These are phyloP conservation scores for Daedaleopsis nitida DNA, from an alignment of 768 basidiomycete species.

Conservation along the genomic window DNA sequence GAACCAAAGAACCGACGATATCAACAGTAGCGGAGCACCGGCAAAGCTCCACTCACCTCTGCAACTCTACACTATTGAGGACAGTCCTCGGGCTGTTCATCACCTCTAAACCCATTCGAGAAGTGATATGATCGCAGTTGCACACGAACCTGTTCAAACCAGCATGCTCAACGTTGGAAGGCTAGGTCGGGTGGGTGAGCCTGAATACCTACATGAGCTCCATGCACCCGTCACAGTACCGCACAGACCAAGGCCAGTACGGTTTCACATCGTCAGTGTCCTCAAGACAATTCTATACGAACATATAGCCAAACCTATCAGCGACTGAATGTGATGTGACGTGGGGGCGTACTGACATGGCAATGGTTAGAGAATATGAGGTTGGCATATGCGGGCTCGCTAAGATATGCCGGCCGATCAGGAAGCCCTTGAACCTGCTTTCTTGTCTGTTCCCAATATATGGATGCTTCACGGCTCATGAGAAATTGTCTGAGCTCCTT, in stretches of 20 bases:
- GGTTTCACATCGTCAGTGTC: not conserved
- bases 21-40: not conserved
- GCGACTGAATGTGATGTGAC: not conserved
- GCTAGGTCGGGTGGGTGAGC: not conserved
- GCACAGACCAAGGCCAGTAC: conserved; percentile 1
- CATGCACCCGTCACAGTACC: conserved; percentile 3
- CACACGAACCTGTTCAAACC: not conserved
- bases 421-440: conserved; percentile 6
- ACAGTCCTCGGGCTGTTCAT: no score
- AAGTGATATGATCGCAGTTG: no score
- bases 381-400: conserved; percentile 20
- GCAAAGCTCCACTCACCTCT: not conserved
- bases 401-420: conserved; percentile 8
- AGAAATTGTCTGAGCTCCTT: conserved; percentile 5
- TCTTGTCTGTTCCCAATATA: conserved; percentile 1
- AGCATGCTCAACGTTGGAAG: no score
- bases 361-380: conserved; percentile 33
- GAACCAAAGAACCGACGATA: not conserved
- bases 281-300: conserved; percentile 3
- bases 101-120: no score
- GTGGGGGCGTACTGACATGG: conserved; percentile 23
- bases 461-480: conserved; percentile 8
- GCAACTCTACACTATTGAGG: no score
- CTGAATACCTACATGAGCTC: not conserved
- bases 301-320: not conserved